Base-by-base conservation (phyloP, 2,329 filamentous ascomycete genomes). In the Colletotrichum lini region DNA sequence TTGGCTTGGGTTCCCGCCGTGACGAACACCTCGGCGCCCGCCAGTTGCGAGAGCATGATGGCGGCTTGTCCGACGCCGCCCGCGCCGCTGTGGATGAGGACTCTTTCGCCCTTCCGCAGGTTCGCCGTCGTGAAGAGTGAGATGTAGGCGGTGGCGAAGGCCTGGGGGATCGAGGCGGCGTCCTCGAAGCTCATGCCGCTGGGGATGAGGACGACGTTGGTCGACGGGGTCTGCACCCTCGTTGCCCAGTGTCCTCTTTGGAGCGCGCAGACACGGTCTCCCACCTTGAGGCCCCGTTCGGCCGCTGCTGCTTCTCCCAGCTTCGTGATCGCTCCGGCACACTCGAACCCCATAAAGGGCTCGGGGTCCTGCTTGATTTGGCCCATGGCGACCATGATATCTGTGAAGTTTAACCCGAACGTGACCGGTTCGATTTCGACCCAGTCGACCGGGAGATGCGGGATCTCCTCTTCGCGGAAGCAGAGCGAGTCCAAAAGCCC, bases 1-100 rank as follows among this genome's bases (percentile, higher is more conserved):
- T 83, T 82, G 30, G 73, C 75, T 8, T 73, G 56, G 0, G 76
- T 76, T 10, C 77, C 74, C 21, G 78, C 78, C 2, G 80, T 83
- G 9, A 72, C 74, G 54, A 77, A 78, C n/a, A 82, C 75, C 47
- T 78, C 74, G 1, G 80, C 80, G 7, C 80, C 80, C 4, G 76
- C 67, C 9, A 73, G 63, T 44, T 78, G 74, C 1, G 76, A 76
- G 0, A 84, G 56, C 16, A 73, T 70, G 35, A 83, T 82, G 1
- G 79, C 77, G 0, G 81, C 81, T 57, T 80, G 77, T 3, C 82
- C 82, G 8, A 83, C 70, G 13, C 77, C 81, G 10, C 81, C 80
- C 8, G 80, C 75, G 4, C 76, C 82, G 7, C 78, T 74, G 56
- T 83, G 82, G 8, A 84, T 80, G 3, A 84, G 72, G 0, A 83